phyloP scores from a whole-genome alignment of 1,284 basidiomycete genomes.

The Marasmius oreades region DNA sequence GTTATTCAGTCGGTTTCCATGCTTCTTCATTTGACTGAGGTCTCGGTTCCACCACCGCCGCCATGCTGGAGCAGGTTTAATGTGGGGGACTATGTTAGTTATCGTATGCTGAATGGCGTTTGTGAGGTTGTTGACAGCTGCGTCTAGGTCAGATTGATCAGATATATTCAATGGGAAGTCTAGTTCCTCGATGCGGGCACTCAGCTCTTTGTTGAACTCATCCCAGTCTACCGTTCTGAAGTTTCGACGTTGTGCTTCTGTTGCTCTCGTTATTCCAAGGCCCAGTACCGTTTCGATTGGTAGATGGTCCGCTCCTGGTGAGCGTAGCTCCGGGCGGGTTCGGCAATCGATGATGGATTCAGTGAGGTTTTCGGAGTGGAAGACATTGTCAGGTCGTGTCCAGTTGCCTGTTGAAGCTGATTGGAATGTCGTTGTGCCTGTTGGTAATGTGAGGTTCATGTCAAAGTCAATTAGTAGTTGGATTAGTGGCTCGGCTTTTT shows the following conservation, averaged over 20 bases:
- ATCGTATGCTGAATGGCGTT: conserved; percentile 19
- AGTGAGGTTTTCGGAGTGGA: conserved; percentile 14
- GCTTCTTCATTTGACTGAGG: conserved; percentile 16
- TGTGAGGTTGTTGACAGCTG: conserved; percentile 12
- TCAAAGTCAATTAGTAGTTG: conserved; percentile 14
- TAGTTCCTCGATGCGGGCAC: neutral
- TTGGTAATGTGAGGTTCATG: conserved; percentile 26
- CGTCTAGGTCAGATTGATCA: conserved; percentile 9
- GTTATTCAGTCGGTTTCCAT: conserved; percentile 11
- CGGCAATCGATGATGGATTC: conserved; percentile 9
- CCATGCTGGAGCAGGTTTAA: conserved; percentile 18
- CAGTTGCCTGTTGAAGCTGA: conserved; percentile 23
- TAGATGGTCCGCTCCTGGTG: conserved; percentile 5
- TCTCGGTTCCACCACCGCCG: conserved; percentile 32
- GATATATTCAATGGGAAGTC: neutral
- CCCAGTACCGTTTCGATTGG: conserved; percentile 1
- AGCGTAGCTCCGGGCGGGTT: neutral
- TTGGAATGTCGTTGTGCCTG: conserved; percentile 25
- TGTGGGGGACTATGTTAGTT: conserved; percentile 18
- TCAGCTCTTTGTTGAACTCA: neutral
- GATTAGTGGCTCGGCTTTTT: conserved; percentile 16
- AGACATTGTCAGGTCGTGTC: conserved; percentile 34
- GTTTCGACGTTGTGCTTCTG: neutral
- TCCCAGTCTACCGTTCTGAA: conserved; percentile 1
- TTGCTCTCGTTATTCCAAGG: neutral